A percentile compares a stretch with the other conserved stretches of the same genome.
phyloP scores from a whole-genome alignment of 2,329 filamentous ascomycete species.

The Calonectria hawksworthii region DNA sequence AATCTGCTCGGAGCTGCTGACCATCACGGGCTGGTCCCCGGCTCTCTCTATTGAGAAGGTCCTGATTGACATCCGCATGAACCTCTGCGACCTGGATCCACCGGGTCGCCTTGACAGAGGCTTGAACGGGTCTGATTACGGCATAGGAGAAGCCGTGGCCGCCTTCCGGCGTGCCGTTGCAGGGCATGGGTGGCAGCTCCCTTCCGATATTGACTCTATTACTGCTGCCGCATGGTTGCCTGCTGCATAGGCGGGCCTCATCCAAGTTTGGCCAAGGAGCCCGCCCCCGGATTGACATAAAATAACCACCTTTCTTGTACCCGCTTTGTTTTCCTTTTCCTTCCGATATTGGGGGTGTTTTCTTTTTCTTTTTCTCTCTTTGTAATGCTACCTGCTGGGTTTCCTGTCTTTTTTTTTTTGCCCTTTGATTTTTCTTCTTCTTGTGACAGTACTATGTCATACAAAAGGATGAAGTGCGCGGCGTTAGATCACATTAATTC shows the following conservation, averaged over 20 bases:
- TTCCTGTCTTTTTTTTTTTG: neutral
- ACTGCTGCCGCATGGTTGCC: neutral
- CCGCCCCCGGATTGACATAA: neutral
- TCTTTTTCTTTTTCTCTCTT: too few relatives aligned
- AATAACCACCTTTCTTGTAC: neutral
- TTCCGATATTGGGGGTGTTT: neutral
- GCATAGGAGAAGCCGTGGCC: slow-evolving; percentile 77
- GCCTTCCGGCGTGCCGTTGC: slow-evolving; percentile 78
- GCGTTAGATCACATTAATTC: neutral
- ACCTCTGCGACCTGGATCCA: slow-evolving; percentile 78
- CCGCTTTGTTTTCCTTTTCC: neutral
- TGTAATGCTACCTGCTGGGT: neutral
- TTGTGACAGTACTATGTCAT: neutral
- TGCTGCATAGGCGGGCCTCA: neutral
- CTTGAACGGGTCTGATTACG: slow-evolving; percentile 66
- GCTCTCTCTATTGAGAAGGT: slow-evolving; percentile 82
- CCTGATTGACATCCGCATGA: slow-evolving; percentile 84
- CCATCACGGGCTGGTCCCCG: slow-evolving; percentile 85
- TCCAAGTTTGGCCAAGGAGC: neutral
- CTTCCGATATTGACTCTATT: slow-evolving; percentile 69
- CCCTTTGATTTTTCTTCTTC: neutral
- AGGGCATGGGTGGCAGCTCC: slow-evolving; percentile 81
- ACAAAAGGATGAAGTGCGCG: neutral
- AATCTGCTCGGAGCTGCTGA: slow-evolving; percentile 87
- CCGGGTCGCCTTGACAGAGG: slow-evolving; percentile 77